phyloP scores from a whole-genome alignment of 768 basidiomycete genomes.

The Rickenella mellea region DNA sequence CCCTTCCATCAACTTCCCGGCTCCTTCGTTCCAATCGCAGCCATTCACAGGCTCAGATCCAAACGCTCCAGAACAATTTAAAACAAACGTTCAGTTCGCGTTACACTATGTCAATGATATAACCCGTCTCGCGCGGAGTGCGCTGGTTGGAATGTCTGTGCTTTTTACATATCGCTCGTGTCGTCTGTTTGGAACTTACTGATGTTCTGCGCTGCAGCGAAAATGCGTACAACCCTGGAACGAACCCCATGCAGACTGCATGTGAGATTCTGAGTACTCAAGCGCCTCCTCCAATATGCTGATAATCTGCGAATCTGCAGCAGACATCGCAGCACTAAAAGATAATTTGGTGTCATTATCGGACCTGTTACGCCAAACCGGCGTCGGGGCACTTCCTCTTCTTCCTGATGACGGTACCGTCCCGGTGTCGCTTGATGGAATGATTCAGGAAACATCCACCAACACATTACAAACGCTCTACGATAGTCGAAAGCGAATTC shows the following conservation, averaged over 20 bases:
- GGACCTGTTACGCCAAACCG: constrained; percentile 43
- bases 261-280: constrained; percentile 22
- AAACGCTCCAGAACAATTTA: no score
- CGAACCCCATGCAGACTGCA: constrained; percentile 44
- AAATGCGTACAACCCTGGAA: no score
- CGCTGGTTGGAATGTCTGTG: no score
- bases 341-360: constrained; percentile 36
- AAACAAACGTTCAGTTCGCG: no score
- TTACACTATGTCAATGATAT: no score
- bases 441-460: constrained; percentile 32
- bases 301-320: constrained; percentile 18
- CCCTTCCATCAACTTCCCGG: no score
- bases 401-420: constrained; percentile 5
- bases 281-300: background rate
- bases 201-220: no score
- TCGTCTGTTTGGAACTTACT: no score
- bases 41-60: no score
- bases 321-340: constrained; percentile 40
- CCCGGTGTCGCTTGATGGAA: constrained; percentile 20
- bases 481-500: constrained; percentile 40
- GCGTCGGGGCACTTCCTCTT: constrained; percentile 59
- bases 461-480: constrained; percentile 36
- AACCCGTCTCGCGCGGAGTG: no score
- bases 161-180: no score
- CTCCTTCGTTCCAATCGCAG: no score